Base-by-base conservation (phyloP, 2,329 filamentous ascomycete species). In the Lasiodiplodia hormozganensis region DNA sequence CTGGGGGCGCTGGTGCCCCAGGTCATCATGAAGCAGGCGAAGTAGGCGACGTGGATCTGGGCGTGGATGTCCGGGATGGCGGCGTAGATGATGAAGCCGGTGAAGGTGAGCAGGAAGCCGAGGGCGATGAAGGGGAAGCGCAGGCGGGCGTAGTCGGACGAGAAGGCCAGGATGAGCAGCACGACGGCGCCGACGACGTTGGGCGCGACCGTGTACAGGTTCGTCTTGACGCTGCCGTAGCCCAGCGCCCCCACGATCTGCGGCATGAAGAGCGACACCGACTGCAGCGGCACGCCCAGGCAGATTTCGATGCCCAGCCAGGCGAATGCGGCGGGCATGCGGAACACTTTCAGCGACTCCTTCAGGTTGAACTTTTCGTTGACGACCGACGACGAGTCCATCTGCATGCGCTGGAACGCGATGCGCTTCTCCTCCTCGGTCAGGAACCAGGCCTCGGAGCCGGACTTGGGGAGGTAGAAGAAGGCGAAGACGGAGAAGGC, bases 171-270 rank as follows among this genome's bases (percentile, higher is more conserved):
- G 16, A 94, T 80, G 0, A 95, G 82, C 3, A 94, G 82, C 85
- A 93, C 89, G 0, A 87, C 86, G 0, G 92, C 91, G 1, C 92
- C 92, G 0, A 87, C 88, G 56, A 93, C 85, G 73, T 94, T 95
- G 1, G 92, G 92, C 0, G 92, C 92, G 0, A 95, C 92, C 0
- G 92, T 94, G 79, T 92, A 94, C 0, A 95, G 84, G 73, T 96
- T 95, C 0, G 92, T 94, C 73, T 88, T 88, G 70, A 88, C 83
- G n/a, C 82, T 84, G 60, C 76, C 72, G 74, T 86, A 88, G 11
- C 84, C 83, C 4, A 89, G 79, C 2, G 85, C 77, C 3, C 76
- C 77, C 23, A 89, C 82, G 70, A 89, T 89, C 70, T 88, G 85
- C 0, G 87, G 87, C 56, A 89, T 76, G 76, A 89, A 89, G 2